Evolutionary conservation across 768 basidiomycete genomes (phyloP), one percentile per base, ranked within the genome.

Genomic region (Pleurotus platypus): DNA sequence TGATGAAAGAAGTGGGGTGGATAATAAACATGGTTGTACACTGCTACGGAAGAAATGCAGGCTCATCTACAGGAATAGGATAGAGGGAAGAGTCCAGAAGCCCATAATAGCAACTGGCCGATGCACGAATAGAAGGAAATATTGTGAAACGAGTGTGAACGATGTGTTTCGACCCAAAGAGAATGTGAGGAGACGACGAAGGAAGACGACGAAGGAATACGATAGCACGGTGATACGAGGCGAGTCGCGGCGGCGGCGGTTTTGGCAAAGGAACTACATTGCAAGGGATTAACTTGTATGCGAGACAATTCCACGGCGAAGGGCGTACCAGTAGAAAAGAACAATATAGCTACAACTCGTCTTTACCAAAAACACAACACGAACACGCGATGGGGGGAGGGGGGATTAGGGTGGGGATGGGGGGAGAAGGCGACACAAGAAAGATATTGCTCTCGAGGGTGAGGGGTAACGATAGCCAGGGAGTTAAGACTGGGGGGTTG

Each of bases 11-110:
- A 37, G 35, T 35, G 39, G 35, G 18, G 35, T 39, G 39, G 5
- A 42, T 54, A 54, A 54, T 54, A 54, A 54, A 54, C 51, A 54
- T 40, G 51, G 51, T 54, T 54, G 39, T 54, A 54, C 51, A 54
- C 51, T 54, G 51, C 51, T 20, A 22, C 20, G 42, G 24, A 40
- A 20, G 26, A 54, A 40, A 18, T 22, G 39, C 16, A 42, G 51
- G 51, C 38, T 42, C 39, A n/a, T 40, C 51, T 40, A 54, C 51
- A 50, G 35, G 43, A 45, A 16, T n/a, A 50, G 18, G 16, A 54
- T 38, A 40, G 38, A 42, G 42, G 18, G 27, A 24, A 54, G n/a
- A 54, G 39, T 54, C 51, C 51, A 54, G 18, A 42, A 20, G 51
- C 39, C 11, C 20, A 22, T 12, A 35, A 54, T 40, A n/a, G 18